These are phyloP conservation scores for Lecanosticta acicola DNA, from an alignment of 2,329 filamentous ascomycete species.

Conservation along the genomic window DNA sequence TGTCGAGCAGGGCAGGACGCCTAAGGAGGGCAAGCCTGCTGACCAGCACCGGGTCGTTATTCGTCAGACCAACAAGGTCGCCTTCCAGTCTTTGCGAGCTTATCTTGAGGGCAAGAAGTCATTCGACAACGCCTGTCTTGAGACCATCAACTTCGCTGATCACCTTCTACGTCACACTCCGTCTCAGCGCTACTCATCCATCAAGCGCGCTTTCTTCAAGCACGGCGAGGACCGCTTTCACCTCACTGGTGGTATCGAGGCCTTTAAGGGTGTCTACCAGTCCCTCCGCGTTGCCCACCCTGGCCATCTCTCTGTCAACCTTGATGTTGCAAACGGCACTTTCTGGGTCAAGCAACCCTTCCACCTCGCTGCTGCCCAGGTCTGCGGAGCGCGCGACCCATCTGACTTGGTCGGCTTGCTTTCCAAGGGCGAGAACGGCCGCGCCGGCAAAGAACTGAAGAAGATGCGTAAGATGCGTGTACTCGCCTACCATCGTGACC, in stretches of 20 bases:
- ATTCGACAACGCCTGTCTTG: constrained; percentile 64
- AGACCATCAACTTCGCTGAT: constrained; percentile 85
- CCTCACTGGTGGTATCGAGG: constrained; percentile 64
- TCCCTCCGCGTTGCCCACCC: constrained; percentile 69
- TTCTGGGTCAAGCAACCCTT: constrained; percentile 62
- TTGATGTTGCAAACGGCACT: constrained; percentile 84
- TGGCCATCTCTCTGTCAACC: constrained; percentile 64
- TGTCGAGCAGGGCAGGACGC: constrained; percentile 49
- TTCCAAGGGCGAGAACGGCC: constrained; percentile 14
- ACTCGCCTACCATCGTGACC: constrained; percentile 36
- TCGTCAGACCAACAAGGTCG: constrained; percentile 59
- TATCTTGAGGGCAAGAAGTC: constrained; percentile 59
- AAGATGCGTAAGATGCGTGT: constrained; percentile 41
- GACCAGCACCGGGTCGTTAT: constrained; percentile 58
- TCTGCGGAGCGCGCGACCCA: constrained; percentile 22
- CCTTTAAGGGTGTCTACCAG: constrained; percentile 83
- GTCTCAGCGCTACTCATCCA: constrained; percentile 57
- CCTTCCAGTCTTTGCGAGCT: constrained; percentile 58
- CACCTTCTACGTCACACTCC: constrained; percentile 81
- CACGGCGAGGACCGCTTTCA: constrained; percentile 41
- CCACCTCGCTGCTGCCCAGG: constrained; percentile 31
- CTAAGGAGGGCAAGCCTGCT: constrained; percentile 25
- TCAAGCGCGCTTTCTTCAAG: constrained; percentile 81
- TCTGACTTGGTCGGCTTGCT: constrained; percentile 26
- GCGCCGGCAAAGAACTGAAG: constrained; percentile 33